Evolutionary conservation across 768 basidiomycete species (phyloP), one percentile per base, ranked within the genome.

Genomic region (Tephrocybe sp.): DNA sequence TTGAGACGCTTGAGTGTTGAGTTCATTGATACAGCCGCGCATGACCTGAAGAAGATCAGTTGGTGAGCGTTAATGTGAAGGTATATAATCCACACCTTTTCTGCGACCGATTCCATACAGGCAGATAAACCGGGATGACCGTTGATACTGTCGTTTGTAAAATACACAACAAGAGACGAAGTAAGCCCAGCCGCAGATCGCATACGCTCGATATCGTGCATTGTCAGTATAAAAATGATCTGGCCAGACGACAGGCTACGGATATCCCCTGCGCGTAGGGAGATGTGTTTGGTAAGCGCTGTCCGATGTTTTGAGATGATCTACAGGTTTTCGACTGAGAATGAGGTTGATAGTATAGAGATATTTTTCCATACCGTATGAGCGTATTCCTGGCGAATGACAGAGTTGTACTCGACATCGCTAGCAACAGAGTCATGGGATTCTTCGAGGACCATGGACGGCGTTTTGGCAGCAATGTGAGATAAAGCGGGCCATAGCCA

Each of bases 351-450:
- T 3, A 12, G 7, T 6, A 18, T n/a, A 12, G 20, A 40, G 33
- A 25, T 38, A 45, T 33, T 23, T 48, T 15, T 24, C 39, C 47
- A 18, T 60, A 91, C 92, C 30, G 81, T 85, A 55, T 84, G 77
- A 0, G 85, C 84, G 59, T 88, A 95, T 60, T 95, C 93, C 59
- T 88, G 87, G 15, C 94, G 77, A 45, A 98, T 80, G 24, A 94
- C 86, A 3, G 93, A 87, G 63, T 93, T 95, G 63, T 95, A 97
- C 66, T 96, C 94, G 20, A 98, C 76, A 54, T 94, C 93, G 58
- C 89, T 92, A 15, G 86, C 85, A 36, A 90, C 81, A 15, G 85
- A 86, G 62, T 96, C 94, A 47, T 84, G 83, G 0, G 89, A 81
- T 52, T 83, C 84, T 65, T 97, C 96, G 24, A 88, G 69, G 9